Evolutionary conservation across 2,329 filamentous ascomycete species (phyloP), one percentile per base, ranked within the genome.

Genomic region (Verticillium zaregamsianum): DNA sequence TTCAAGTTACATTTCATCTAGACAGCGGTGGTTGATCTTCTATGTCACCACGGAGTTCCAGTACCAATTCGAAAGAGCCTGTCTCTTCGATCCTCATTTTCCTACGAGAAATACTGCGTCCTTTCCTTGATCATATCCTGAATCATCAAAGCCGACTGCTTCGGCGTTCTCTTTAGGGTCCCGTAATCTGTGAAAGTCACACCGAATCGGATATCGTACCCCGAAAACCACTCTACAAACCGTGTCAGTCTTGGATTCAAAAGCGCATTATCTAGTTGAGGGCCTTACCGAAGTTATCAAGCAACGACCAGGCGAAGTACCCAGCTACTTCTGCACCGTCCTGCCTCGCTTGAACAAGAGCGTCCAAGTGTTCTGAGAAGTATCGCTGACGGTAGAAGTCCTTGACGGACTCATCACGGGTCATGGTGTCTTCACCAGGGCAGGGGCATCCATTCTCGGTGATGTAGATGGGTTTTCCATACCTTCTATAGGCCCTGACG

Each of bases 361-460:
- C 92, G 57, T 80, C 82, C 67, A 95, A 85, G 72, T 96, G 95
- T 61, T 84, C 86, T 62, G 87, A 77, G 77, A 92, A 96, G 77
- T 95, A 96, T 71, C 89, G 80, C 60, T 86, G 86, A 25, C 93
- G 85, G 82, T 96, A 94, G 67, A 92, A 89, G 73, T 96, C 92
- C 63, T 94, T 79, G 56, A 96, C 79, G 63, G 95, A 87, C 76
- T 40, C 37, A n/a, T 40, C 37, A 8, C 37, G 37, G 14, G 91
- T 69, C 65, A 91, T 87, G 28, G 85, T 74, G 1, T 71, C 91
- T 93, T 79, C 96, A 92, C 57, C 88, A 90, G 76, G 92, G 91
- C 72, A 96, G 76, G 69, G 89, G 92, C 5, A 92, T 96, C 92
- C 92, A 74, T 93, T 96, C 80, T 96, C 92, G 0, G 92, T 96